These are phyloP conservation scores for Aureobasidium namibiae DNA, from an alignment of 2,329 filamentous ascomycete species.

Conservation along the genomic window DNA sequence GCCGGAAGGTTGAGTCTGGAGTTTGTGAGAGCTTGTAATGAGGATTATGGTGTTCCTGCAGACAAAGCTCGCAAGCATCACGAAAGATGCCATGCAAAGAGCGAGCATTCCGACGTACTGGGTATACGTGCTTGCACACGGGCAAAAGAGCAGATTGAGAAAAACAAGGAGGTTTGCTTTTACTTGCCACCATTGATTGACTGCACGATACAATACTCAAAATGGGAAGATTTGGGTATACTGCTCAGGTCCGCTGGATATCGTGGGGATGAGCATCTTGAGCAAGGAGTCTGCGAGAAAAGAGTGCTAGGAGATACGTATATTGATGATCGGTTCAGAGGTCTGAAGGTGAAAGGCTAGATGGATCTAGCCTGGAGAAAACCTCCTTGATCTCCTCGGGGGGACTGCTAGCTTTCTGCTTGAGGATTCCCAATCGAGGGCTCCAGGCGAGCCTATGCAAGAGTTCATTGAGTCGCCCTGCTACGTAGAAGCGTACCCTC, in stretches of 20 bases:
- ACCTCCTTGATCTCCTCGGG: background rate
- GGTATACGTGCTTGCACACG: background rate
- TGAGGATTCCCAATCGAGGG: background rate
- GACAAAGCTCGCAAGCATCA: background rate
- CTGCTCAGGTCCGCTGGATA: background rate
- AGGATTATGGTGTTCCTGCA: background rate
- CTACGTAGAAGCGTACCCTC: too few species aligned
- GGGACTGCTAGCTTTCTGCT: too few species aligned
- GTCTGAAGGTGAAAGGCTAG: background rate
- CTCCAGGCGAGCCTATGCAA: too few species aligned
- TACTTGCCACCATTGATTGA: background rate
- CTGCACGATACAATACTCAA: background rate
- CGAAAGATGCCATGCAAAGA: background rate
- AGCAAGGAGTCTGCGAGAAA: background rate
- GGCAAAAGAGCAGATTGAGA: background rate
- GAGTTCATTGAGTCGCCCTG: too few species aligned
- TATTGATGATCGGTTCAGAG: background rate
- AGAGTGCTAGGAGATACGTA: background rate
- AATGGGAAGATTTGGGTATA: background rate
- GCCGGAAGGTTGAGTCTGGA: background rate
- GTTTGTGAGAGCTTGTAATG: background rate
- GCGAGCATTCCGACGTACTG: background rate
- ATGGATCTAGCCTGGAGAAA: background rate
- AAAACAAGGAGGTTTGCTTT: background rate
- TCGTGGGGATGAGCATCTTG: background rate